Evolutionary conservation across 1,139 yeast species (phyloP), one percentile per base, ranked within the genome.

Genomic region (Debaryomycetaceae sp.): DNA sequence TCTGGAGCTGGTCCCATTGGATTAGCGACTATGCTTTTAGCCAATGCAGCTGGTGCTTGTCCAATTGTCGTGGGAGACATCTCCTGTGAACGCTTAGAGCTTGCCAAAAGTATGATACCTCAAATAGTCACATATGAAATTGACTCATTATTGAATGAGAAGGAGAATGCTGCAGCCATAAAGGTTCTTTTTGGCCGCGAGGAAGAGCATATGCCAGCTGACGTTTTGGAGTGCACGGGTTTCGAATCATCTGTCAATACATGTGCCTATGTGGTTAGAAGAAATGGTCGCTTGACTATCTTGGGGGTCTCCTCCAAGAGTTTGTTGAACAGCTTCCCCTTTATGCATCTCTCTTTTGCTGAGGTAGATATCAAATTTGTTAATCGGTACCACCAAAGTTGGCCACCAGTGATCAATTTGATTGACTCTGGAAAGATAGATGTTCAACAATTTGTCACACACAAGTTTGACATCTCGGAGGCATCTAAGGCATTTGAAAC

Each of bases 231-330:
- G 49, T 65, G 69, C 47, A 65, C 69, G 20, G 69, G 68, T 42
- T 53, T 62, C 39, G 62, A 56, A 36, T 48, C 58, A 31, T 52
- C 65, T 43, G 55, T 69, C 54, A 51, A 57, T 54, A 58, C 67
- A 38, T 58, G 60, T 40, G 63, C 66, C 31, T 65, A 61, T 39
- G 64, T 60, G 38, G 63, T 58, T 3, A 60, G 72, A 59, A 62
- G 72, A 53, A 52, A 62, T 23, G 74, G 74, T 27, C 45, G 55
- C 13, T 46, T 68, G 24, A 54, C 63, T 35, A 59, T 68, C n/a
- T 57, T 68, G 45, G 74, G 74, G 41, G 73, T 68, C 37, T 70
- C 72, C 37, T 71, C 72, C 36, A 56, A 55, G 44, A 65, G 63
- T 41, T 55, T 50, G 29, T 53, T 68, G 38, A 62, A 66, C 51